A percentile compares a stretch with the other conserved stretches of the same genome.
Evolutionary conservation across 495 filamentous ascomycete species (phyloP).

Genomic region (Annulohypoxylon stygium): DNA sequence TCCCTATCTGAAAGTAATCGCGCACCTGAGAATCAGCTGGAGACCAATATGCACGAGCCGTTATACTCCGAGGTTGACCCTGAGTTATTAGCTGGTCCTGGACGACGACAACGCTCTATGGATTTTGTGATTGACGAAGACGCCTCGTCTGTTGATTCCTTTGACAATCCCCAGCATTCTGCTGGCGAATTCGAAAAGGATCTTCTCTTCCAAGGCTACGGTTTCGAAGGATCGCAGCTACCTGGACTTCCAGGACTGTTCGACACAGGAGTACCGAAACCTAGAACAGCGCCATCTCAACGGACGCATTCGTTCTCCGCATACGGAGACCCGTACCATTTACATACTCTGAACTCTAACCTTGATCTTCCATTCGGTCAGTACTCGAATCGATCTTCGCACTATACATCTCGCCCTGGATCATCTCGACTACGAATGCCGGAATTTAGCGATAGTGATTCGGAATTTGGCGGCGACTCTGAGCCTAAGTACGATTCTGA

Average conservation of each 20-base stretch:
- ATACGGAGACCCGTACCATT: neutral
- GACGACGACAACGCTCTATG: conserved; percentile 12
- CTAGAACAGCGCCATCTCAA: conserved; percentile 10
- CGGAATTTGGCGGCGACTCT: conserved; percentile 22
- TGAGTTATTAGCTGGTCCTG: conserved; percentile 29
- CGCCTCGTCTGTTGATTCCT: conserved; percentile 51
- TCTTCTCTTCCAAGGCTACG: conserved; percentile 60
- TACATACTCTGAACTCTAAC: conserved; percentile 20
- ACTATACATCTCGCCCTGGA: neutral
- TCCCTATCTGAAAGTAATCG: neutral
- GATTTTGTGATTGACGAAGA: conserved; percentile 57
- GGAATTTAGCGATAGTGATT: conserved; percentile 34
- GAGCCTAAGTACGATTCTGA: conserved; percentile 37
- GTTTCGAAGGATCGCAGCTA: conserved; percentile 50
- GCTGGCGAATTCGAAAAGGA: conserved; percentile 58
- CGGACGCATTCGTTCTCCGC: conserved; percentile 5
- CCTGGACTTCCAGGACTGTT: conserved; percentile 58
- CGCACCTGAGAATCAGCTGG: neutral
- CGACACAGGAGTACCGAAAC: conserved; percentile 32
- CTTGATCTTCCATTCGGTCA: conserved; percentile 14
- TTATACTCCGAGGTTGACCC: conserved; percentile 16
- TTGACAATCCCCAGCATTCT: conserved; percentile 45
- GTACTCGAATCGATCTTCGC: conserved; percentile 28
- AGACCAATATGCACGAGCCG: neutral
- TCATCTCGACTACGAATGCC: conserved; percentile 36